Evolutionary conservation across 2,329 filamentous ascomycete species (phyloP).

Genomic region (Stachybotrys echinatus): DNA sequence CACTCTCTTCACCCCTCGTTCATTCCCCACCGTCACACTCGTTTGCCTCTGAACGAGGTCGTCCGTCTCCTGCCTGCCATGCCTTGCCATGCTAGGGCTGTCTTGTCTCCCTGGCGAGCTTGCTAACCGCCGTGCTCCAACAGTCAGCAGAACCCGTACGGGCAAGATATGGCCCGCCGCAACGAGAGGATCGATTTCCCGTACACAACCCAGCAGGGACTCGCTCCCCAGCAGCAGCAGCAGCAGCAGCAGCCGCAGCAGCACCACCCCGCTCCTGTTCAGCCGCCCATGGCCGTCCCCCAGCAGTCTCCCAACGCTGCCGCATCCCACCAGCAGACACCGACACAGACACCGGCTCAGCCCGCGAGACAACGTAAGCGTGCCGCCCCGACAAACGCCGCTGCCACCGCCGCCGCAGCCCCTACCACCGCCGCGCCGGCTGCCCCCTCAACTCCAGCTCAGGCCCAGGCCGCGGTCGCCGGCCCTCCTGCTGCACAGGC

Average conservation of each 20-base stretch:
- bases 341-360: constrained; percentile 32
- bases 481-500: constrained; percentile 23
- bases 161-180: constrained; percentile 43
- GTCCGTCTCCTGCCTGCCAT: constrained; percentile 12
- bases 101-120: constrained; percentile 15
- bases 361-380: constrained; percentile 35
- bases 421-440: constrained; percentile 26
- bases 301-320: constrained; percentile 28
- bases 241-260: constrained; percentile 20
- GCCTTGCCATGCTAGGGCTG: constrained; percentile 16
- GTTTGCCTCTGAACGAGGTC: constrained; percentile 7
- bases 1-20: constrained; percentile 1
- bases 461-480: constrained; percentile 23
- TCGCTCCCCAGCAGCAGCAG: constrained; percentile 25
- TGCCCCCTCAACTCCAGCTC: constrained; percentile 24
- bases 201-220: constrained; percentile 33
- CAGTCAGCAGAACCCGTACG: constrained; percentile 41
- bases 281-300: constrained; percentile 39
- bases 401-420: constrained; percentile 29
- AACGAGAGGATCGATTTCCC: constrained; percentile 37
- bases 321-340: constrained; percentile 28
- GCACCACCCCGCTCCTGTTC: constrained; percentile 31
- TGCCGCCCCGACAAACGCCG: constrained; percentile 30
- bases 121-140: constrained; percentile 21
- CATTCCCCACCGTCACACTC: not conserved